Conservation (phyloP, 345 rosid species). For the Bruguiera gymnorhiza region DNA sequence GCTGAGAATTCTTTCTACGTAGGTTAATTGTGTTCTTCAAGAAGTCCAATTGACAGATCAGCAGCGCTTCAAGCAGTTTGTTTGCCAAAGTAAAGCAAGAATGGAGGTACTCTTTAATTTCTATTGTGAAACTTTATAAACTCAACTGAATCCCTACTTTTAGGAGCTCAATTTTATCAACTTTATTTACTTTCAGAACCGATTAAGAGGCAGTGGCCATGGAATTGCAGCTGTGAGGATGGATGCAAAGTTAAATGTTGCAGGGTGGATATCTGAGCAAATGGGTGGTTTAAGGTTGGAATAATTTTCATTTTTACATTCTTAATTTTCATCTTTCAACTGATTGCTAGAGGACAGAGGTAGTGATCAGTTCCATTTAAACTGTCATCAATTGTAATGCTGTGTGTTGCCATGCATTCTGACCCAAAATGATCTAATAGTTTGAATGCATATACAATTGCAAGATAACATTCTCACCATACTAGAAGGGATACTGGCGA, state of each 20-base stretch:
- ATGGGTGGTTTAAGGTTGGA: conserved; percentile 95
- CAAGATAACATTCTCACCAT: background rate
- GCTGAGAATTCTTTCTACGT: conserved; percentile 16
- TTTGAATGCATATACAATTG: background rate
- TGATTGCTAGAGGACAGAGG: too few relatives aligned
- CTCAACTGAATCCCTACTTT: conserved; percentile 1
- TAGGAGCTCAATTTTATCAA: conserved; percentile 10
- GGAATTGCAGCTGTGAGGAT: conserved; percentile 85
- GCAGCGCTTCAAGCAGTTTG: conserved; percentile 95
- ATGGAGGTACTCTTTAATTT: conserved; percentile 68
- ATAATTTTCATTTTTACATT: conserved; percentile 1
- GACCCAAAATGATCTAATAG: background rate
- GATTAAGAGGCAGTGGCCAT: conserved; percentile 88
- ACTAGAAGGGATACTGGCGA: background rate
- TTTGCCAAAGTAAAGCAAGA: conserved; percentile 92
- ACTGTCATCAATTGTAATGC: too few relatives aligned
- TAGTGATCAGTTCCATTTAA: too few relatives aligned
- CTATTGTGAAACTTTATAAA: conserved; percentile 8
- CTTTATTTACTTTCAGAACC: conserved; percentile 51
- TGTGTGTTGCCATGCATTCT: conserved; percentile 1
- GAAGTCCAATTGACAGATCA: conserved; percentile 94
- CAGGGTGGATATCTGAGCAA: conserved; percentile 98
- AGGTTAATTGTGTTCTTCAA: conserved; percentile 83
- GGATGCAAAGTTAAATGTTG: conserved; percentile 85
- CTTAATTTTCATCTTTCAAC: conserved; percentile 3